Evolutionary conservation across 1,284 basidiomycete species (phyloP).

Genomic region (Tausonia pullulans): DNA sequence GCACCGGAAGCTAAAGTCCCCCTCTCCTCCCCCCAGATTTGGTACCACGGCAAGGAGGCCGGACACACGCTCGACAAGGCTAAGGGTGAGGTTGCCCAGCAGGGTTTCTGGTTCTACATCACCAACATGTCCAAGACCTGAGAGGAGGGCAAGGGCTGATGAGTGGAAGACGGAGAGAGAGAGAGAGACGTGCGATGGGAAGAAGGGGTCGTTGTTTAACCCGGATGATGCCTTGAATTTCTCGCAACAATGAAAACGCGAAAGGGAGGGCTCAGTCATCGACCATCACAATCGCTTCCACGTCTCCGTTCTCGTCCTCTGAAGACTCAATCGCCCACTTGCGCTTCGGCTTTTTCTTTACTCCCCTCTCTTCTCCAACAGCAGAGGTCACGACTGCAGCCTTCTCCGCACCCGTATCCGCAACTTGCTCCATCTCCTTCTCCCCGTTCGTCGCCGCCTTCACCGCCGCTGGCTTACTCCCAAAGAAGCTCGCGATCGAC

Average conservation of each 20-base stretch:
- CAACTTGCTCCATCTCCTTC: conserved; percentile 17
- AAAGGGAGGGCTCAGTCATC: too few species aligned
- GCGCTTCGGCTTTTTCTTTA: background rate
- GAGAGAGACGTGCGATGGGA: too few species aligned
- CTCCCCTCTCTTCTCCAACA: background rate
- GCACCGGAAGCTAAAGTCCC: background rate
- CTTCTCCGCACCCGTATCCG: background rate
- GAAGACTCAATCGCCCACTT: background rate
- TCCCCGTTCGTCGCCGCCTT: conserved; percentile 8
- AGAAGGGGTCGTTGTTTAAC: too few species aligned
- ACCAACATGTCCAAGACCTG: background rate
- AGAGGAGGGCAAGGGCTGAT: too few species aligned
- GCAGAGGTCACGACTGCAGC: background rate
- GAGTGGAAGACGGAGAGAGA: too few species aligned
- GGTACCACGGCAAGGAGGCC: conserved; percentile 66
- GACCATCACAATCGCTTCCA: too few species aligned
- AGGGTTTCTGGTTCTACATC: conserved; percentile 40
- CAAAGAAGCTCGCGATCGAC: background rate
- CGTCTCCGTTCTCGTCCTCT: too few species aligned
- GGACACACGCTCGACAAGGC: conserved; percentile 73
- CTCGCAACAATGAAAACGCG: too few species aligned
- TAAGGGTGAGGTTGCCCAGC: conserved; percentile 68
- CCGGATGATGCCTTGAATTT: too few species aligned
- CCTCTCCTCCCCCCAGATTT: conserved; percentile 47
- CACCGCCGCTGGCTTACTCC: background rate